These are phyloP conservation scores for Hygrophorus pudorinus DNA, from an alignment of 768 basidiomycete genomes.

Conservation along the genomic window DNA sequence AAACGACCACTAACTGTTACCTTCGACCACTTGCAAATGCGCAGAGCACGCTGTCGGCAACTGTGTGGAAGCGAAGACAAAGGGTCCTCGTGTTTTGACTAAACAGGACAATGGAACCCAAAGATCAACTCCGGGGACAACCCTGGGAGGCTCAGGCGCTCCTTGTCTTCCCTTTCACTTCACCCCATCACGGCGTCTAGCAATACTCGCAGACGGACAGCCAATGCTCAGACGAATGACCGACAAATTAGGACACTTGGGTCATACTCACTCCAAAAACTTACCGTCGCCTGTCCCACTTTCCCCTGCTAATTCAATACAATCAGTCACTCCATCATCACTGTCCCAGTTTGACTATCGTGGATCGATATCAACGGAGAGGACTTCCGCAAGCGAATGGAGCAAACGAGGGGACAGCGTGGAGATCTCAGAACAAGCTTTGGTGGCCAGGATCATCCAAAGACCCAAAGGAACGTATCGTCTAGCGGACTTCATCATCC, in stretches of 20 bases:
- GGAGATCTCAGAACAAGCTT: conserved; percentile 20
- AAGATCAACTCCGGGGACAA: too few relatives aligned
- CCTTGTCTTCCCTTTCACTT: too few relatives aligned
- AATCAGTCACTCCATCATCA: conserved; percentile 20
- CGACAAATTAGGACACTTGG: conserved; percentile 34
- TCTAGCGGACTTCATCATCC: conserved; percentile 69
- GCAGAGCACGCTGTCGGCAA: too few relatives aligned
- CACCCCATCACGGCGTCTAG: too few relatives aligned
- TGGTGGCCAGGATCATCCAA: conserved; percentile 24
- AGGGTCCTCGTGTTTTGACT: too few relatives aligned
- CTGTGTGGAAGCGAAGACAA: too few relatives aligned
- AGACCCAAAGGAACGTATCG: conserved; percentile 60
- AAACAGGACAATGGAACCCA: too few relatives aligned
- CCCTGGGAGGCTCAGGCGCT: too few relatives aligned
- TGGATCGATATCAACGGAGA: conserved; percentile 58
- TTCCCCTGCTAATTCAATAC: conserved; percentile 16
- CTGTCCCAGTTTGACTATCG: conserved; percentile 40
- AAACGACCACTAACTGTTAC: too few relatives aligned
- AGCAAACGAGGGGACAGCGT: conserved; percentile 31
- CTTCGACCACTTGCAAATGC: too few relatives aligned
- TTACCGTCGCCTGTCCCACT: conserved; percentile 14
- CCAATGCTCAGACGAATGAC: conserved; percentile 43
- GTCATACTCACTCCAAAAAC: conserved; percentile 18
- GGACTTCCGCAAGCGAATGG: conserved; percentile 49
- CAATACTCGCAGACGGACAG: too few relatives aligned